Percentiles rank a stretch among this genome's conserved stretches.
Evolutionary conservation across 1,284 basidiomycete species (phyloP).

Genomic region (Cronartium quercuum): DNA sequence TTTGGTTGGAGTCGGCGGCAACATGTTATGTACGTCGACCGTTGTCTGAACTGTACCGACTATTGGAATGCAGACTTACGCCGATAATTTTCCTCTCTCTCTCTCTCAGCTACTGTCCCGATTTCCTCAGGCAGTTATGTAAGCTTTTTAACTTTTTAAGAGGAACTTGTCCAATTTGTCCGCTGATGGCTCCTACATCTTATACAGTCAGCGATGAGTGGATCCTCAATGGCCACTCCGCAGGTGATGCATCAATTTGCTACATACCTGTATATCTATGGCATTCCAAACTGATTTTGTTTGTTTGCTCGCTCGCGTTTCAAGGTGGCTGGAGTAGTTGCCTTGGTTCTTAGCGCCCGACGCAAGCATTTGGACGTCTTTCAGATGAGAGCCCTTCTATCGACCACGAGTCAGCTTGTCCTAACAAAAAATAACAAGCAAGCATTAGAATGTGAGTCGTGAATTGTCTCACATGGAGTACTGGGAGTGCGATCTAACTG

Average conservation of each 20-base stretch:
- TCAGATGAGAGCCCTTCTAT: constrained; percentile 12
- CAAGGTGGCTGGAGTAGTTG: constrained; percentile 33
- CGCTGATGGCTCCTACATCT: background rate
- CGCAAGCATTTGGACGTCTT: constrained; percentile 8
- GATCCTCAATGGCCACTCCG: constrained; percentile 33
- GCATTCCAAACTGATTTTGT: too few species aligned
- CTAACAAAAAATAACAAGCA: constrained; percentile 1
- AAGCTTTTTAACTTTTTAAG: background rate
- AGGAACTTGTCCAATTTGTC: background rate
- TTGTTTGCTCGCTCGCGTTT: background rate
- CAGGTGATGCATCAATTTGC: constrained; percentile 1
- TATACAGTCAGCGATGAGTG: constrained; percentile 20
- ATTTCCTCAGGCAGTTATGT: constrained; percentile 25
- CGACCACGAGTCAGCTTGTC: constrained; percentile 12
- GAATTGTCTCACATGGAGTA: background rate
- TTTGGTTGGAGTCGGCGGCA: constrained; percentile 19
- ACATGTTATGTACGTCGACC: constrained; percentile 24
- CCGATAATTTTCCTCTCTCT: background rate
- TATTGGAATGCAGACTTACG: too few species aligned
- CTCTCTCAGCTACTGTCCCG: constrained; percentile 25
- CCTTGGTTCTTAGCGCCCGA: constrained; percentile 12
- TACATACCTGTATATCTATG: background rate
- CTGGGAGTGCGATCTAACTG: background rate
- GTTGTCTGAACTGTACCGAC: too few species aligned
- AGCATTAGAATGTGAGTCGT: constrained; percentile 17